phyloP scores from a whole-genome alignment of 225 moss, liverwort and hornwort genomes.

The Thuidium tamariscinum region DNA sequence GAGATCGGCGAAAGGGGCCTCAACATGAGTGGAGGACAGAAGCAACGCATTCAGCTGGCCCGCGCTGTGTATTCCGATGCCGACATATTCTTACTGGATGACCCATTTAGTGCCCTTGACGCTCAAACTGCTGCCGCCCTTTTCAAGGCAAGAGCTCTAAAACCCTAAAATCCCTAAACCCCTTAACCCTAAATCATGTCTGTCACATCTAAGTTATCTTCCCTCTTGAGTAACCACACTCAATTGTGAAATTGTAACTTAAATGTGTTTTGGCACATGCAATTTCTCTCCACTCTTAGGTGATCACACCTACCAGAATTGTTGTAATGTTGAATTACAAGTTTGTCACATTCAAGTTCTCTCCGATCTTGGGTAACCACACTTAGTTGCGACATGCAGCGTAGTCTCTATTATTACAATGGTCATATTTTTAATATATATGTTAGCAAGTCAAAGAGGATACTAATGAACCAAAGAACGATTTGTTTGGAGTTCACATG shows the following conservation, averaged over 20 bases:
- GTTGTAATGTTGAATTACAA: background rate
- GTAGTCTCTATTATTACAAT: background rate
- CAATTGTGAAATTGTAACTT: too few species aligned
- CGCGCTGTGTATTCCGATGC: constrained; percentile 63
- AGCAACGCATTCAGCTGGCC: constrained; percentile 63
- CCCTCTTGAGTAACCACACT: background rate
- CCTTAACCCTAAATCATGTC: background rate
- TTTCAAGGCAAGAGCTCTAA: constrained; percentile 23
- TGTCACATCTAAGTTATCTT: background rate
- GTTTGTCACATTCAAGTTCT: background rate
- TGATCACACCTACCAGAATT: background rate
- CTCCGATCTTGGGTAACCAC: background rate
- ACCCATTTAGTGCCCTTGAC: constrained; percentile 74
- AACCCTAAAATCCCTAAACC: background rate
- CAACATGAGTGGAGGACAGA: constrained; percentile 79
- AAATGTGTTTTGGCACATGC: background rate
- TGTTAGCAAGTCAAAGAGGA: background rate
- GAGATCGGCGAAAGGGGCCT: constrained; percentile 71
- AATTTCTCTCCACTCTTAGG: background rate
- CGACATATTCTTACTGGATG: constrained; percentile 58
- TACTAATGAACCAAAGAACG: background rate
- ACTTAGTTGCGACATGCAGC: background rate
- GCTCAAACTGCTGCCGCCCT: constrained; percentile 63
- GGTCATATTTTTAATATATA: background rate
- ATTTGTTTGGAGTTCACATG: background rate